These are phyloP conservation scores for Backusella liffmaniae DNA, from an alignment of 192 early-diverging fungal genomes.

Conservation along the genomic window DNA sequence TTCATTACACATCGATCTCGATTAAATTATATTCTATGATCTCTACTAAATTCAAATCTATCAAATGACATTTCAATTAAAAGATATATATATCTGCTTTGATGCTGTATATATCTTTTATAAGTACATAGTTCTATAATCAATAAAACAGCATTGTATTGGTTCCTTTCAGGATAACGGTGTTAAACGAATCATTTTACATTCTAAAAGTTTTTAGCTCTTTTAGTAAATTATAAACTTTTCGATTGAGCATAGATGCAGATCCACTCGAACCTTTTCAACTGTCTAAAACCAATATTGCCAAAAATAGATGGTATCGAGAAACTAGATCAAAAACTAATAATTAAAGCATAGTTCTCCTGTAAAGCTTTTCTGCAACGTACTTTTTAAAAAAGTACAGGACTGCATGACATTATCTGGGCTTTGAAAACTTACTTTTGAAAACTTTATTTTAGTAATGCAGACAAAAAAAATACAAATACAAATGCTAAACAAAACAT, in stretches of 20 bases:
- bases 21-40: background rate
- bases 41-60: background rate
- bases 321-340: background rate
- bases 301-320: background rate
- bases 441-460: background rate
- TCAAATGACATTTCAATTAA: background rate
- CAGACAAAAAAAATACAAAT: background rate
- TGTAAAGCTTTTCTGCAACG: background rate
- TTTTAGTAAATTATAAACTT: background rate
- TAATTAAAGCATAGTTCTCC: background rate
- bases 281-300: background rate
- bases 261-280: background rate
- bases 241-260: background rate
- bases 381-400: no score
- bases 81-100: background rate
- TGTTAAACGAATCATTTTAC: background rate
- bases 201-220: background rate
- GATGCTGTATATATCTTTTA: no score
- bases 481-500: slow-evolving; percentile 1
- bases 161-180: no score
- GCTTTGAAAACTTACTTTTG: no score
- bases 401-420: no score
- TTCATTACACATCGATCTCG: background rate
- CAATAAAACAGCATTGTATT: no score
- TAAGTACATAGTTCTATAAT: no score